Evolutionary conservation across 306 rosid species (phyloP), one percentile per base, ranked within the genome.

Genomic region (Dalbergia cultrata): DNA sequence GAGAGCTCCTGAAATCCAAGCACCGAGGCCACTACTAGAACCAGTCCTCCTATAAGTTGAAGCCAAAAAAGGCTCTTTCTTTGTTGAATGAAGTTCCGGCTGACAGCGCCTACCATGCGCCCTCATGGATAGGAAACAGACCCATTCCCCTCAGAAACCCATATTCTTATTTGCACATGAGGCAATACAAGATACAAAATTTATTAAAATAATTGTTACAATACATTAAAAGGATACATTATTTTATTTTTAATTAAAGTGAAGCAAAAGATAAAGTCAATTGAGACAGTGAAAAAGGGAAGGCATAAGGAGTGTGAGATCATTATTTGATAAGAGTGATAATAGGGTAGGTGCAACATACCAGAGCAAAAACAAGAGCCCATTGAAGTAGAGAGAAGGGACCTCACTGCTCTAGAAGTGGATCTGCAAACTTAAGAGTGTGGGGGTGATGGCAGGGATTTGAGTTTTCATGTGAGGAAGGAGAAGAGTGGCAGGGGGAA

Each of bases 1-100:
- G 8, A 95, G 81, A 22, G 91, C 87, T 77, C 95, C 95, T 12
- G 93, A 78, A 87, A 93, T 75, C 99, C 97, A 95, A 47, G 89
- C 34, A 3, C 75, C 59, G 69, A 83, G 69, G 43, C 89, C 86
- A 80, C 69, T 90, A 77, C 68, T 84, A 49, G 97, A 86, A 80
- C 87, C 85, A 0, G 84, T 65, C 61, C 79, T 92, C 3, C 88
- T 75, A 71, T 72, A 85, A 47, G 75, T 67, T 8, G 97, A 86
- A 65, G 90, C 90, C 26, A 81, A 67, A 34, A 75, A 63, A 26
- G 93, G 85, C 26, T 18, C 81, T 64, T 84, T 91, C 80, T n/a
- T n/a, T 83, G 43, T 83, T 80, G 14, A 84, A 79, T 6, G 92
- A 56, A 67, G 91, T 86, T 0, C 94, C 86, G 13, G 91, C 82